Percentiles rank a stretch among this genome's conserved stretches.
Conservation (phyloP, 2,329 filamentous ascomycete species). For the Claviceps africana region DNA sequence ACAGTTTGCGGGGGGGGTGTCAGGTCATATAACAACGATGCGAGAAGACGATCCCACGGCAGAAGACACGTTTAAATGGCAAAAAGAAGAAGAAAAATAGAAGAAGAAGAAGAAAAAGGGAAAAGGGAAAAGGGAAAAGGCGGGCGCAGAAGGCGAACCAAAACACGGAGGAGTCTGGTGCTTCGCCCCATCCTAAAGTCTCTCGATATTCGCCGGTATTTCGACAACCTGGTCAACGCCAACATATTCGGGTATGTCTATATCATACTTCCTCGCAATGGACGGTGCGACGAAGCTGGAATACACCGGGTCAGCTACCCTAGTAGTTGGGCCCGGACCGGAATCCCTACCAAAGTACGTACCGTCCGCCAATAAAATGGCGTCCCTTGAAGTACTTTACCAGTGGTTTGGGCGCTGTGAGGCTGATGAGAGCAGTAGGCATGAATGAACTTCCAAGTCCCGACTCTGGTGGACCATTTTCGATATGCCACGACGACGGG, state of each 20-base stretch:
- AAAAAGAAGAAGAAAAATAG: not conserved
- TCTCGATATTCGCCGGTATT: slow-evolving; percentile 37
- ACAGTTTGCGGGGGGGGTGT: slow-evolving; percentile 42
- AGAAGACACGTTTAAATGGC: not conserved
- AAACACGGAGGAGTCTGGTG: too few species aligned
- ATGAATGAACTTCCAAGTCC: slow-evolving; percentile 70
- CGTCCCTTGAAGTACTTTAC: slow-evolving; percentile 71
- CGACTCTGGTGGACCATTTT: slow-evolving; percentile 62
- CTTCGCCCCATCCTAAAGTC: too few species aligned
- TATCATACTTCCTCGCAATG: slow-evolving; percentile 72
- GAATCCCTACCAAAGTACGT: slow-evolving; percentile 16
- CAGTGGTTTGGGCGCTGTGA: slow-evolving; percentile 88
- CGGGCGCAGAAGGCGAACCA: not conserved
- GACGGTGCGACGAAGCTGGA: slow-evolving; percentile 61
- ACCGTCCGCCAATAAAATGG: slow-evolving; percentile 84
- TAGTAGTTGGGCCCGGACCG: not conserved
- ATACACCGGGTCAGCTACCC: slow-evolving; percentile 8
- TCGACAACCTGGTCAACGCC: slow-evolving; percentile 86
- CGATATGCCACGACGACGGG: slow-evolving; percentile 89
- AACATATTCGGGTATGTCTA: slow-evolving; percentile 70
- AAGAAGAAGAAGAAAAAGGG: too few species aligned
- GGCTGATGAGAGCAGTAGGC: slow-evolving; percentile 66
- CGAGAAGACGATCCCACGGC: not conserved
- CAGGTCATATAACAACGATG: slow-evolving; percentile 31
- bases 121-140: not conserved